Percentiles rank a stretch among this genome's conserved stretches.
Evolutionary conservation across 192 early-diverging fungal genomes (phyloP).

Genomic region (Paraglomus brasilianum): DNA sequence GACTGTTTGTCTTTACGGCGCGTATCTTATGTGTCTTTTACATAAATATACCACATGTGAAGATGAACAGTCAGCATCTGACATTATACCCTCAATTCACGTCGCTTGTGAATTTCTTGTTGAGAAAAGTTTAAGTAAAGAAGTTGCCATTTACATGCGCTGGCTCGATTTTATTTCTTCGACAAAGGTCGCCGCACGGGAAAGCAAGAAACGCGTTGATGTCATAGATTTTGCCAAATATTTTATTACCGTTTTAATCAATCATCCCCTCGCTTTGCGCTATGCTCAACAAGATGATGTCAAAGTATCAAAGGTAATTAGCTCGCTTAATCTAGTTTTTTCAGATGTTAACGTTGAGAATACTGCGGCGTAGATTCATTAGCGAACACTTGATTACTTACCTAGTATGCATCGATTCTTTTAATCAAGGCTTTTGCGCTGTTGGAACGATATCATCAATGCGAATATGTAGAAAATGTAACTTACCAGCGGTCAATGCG

Average conservation of each 20-base stretch:
- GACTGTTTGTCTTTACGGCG: constrained; percentile 51
- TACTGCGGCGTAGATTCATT: background rate
- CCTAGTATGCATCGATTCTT: background rate
- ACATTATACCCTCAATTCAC: constrained; percentile 28
- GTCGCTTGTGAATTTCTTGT: constrained; percentile 51
- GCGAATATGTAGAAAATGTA: constrained; percentile 33
- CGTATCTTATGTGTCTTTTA: constrained; percentile 49
- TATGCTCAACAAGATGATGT: background rate
- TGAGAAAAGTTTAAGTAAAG: constrained; percentile 48
- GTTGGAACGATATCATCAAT: constrained; percentile 29
- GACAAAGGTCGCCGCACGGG: background rate
- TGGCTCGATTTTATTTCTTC: constrained; percentile 42
- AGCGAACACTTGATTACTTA: background rate
- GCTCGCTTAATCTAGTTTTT: background rate
- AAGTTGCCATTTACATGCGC: constrained; percentile 39
- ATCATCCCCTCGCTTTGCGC: background rate
- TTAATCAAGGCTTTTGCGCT: constrained; percentile 31
- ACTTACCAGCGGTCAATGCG: constrained; percentile 26
- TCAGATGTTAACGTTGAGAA: background rate
- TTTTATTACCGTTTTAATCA: background rate
- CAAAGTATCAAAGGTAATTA: constrained; percentile 10
- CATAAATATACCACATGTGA: constrained; percentile 32
- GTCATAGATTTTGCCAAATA: constrained; percentile 5
- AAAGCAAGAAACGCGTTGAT: background rate
- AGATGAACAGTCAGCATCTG: constrained; percentile 33